These are phyloP conservation scores for Hymenoscyphus linearis DNA, from an alignment of 2,329 filamentous ascomycete genomes.

Conservation along the genomic window DNA sequence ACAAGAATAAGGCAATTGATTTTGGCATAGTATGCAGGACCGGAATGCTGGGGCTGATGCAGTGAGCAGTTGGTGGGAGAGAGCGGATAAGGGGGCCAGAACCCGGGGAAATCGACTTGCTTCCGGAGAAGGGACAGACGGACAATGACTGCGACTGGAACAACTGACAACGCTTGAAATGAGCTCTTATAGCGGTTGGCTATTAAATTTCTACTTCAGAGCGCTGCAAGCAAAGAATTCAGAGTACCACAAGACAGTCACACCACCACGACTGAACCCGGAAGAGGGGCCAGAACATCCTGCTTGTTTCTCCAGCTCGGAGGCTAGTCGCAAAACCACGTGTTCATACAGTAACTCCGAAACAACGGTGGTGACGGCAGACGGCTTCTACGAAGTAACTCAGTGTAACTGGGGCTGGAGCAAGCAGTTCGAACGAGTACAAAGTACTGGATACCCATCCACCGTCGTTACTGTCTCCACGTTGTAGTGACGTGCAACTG, in stretches of 20 bases:
- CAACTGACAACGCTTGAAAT: not conserved
- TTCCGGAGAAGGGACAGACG: constrained; percentile 3
- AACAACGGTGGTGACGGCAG: too few species aligned
- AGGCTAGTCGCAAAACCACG: not conserved
- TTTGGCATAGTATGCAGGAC: not conserved
- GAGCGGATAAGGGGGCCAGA: not conserved
- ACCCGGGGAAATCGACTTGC: constrained; percentile 6
- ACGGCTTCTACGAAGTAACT: too few species aligned
- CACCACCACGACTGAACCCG: not conserved
- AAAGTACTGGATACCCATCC: not conserved
- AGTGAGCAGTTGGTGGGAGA: not conserved
- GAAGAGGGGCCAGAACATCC: not conserved
- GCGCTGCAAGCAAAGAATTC: not conserved
- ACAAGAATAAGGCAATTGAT: constrained; percentile 1
- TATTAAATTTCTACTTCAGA: not conserved
- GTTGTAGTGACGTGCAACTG: not conserved
- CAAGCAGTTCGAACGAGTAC: not conserved
- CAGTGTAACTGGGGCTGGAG: too few species aligned
- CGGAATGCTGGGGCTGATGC: constrained; percentile 5
- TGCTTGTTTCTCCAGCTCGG: not conserved
- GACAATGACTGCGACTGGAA: not conserved
- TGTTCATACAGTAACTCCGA: not conserved
- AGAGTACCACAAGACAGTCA: not conserved
- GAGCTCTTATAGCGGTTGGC: not conserved
- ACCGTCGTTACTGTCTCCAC: not conserved